Percentiles rank a stretch among this genome's conserved stretches.
Evolutionary conservation across 2,329 filamentous ascomycete genomes (phyloP).

Genomic region (Penicillium sp.): DNA sequence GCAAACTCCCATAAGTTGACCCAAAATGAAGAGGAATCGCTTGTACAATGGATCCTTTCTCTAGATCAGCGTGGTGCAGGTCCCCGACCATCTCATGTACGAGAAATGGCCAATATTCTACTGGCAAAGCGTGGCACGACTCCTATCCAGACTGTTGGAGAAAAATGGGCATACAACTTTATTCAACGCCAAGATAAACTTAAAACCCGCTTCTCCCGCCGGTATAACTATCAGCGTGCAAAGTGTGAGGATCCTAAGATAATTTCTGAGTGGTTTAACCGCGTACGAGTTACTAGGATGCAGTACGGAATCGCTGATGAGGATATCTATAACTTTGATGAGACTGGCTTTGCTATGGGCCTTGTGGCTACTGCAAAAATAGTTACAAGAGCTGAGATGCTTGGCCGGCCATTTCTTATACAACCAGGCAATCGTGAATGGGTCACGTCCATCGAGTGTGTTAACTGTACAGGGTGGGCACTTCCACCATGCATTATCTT

Average conservation of each 20-base stretch:
- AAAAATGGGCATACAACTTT: conserved; percentile 18
- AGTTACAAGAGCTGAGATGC: conserved; percentile 8
- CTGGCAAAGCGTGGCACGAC: not conserved
- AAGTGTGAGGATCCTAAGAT: conserved; percentile 5
- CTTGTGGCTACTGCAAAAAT: conserved; percentile 18
- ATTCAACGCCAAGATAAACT: conserved; percentile 5
- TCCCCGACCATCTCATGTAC: too few species aligned
- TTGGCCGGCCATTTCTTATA: not conserved
- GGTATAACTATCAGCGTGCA: conserved; percentile 16
- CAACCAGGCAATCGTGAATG: too few species aligned
- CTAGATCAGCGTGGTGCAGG: too few species aligned
- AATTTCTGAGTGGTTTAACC: not conserved
- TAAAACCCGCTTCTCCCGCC: conserved; percentile 7
- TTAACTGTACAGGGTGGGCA: too few species aligned
- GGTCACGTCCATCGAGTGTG: too few species aligned
- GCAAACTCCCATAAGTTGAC: too few species aligned
- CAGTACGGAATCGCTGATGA: conserved; percentile 19
- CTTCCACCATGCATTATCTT: too few species aligned
- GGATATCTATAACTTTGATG: conserved; percentile 28
- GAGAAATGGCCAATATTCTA: conserved; percentile 21
- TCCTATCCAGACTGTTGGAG: conserved; percentile 4
- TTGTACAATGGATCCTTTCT: too few species aligned
- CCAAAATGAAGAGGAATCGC: too few species aligned
- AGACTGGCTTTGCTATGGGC: conserved; percentile 27
- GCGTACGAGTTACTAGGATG: conserved; percentile 6